phyloP scores from a whole-genome alignment of 2,329 filamentous ascomycete species.

The Colletotrichum sp. region DNA sequence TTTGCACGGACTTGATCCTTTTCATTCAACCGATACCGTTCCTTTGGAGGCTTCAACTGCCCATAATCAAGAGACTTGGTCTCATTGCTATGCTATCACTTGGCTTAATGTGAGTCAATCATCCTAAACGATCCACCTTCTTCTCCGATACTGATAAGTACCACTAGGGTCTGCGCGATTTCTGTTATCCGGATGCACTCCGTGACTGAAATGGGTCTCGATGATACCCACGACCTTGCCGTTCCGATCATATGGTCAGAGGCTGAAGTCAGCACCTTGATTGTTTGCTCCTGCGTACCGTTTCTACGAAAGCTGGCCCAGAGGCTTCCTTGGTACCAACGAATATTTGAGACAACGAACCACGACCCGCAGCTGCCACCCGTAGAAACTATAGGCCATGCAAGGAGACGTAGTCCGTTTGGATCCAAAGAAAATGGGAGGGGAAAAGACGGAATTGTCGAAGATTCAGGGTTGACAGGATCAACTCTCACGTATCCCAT shows the following conservation, averaged over 20 bases:
- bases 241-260: slow-evolving; percentile 32
- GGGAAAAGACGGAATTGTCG: not conserved
- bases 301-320: slow-evolving; percentile 30
- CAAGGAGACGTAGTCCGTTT: not conserved
- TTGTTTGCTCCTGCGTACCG: slow-evolving; percentile 33
- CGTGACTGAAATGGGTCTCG: slow-evolving; percentile 24
- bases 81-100: slow-evolving; percentile 28
- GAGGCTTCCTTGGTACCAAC: slow-evolving; percentile 29
- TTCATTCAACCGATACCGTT: slow-evolving; percentile 40
- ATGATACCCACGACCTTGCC: slow-evolving; percentile 25
- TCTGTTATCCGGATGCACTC: slow-evolving; percentile 28
- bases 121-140: not conserved
- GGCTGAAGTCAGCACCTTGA: slow-evolving; percentile 29
- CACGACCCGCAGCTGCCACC: not conserved
- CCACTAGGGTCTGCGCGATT: slow-evolving; percentile 22
- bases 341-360: slow-evolving; percentile 26
- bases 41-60: slow-evolving; percentile 36
- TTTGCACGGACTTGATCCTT: slow-evolving; percentile 37
- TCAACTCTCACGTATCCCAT: not conserved
- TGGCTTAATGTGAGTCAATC: slow-evolving; percentile 22
- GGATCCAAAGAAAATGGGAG: not conserved
- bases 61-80: slow-evolving; percentile 26
- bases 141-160: not conserved
- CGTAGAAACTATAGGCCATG: not conserved
- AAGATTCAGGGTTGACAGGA: not conserved